These are phyloP conservation scores for Ophiocytium majus DNA, from an alignment of 352 stramenopile genomes.

Conservation along the genomic window DNA sequence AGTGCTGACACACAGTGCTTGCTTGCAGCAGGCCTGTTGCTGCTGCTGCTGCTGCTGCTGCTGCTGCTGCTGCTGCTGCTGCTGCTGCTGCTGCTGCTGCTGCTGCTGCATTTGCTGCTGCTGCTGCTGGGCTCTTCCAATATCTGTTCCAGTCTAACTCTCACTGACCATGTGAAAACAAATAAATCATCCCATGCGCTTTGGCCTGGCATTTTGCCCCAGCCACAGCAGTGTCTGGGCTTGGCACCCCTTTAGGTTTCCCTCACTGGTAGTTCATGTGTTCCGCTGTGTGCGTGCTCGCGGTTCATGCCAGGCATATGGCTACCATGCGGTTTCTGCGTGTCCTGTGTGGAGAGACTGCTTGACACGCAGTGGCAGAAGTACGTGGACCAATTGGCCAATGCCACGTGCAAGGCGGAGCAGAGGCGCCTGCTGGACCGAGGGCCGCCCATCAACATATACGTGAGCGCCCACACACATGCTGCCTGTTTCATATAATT, in stretches of 20 bases:
- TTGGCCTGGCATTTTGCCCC: no score
- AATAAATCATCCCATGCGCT: no score
- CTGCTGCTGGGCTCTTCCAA: neutral
- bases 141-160: neutral
- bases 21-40: no score
- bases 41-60: no score
- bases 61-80: conserved; percentile 2
- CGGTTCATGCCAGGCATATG: no score
- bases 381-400: conserved; percentile 49
- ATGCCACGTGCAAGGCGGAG: conserved; percentile 53
- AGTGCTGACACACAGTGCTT: no score
- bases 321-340: conserved; percentile 43
- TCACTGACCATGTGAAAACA: no score
- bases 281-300: no score
- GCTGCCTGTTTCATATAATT: no score
- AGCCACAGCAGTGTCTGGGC: no score
- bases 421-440: conserved; percentile 48
- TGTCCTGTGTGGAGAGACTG: conserved; percentile 37
- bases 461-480: conserved; percentile 40
- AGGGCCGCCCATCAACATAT: conserved; percentile 49
- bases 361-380: conserved; percentile 48
- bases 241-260: no score
- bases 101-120: neutral
- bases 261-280: no score
- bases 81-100: neutral